Evolutionary conservation across 352 stramenopile genomes (phyloP).

Genomic region (Halophytophthora polymorphica): DNA sequence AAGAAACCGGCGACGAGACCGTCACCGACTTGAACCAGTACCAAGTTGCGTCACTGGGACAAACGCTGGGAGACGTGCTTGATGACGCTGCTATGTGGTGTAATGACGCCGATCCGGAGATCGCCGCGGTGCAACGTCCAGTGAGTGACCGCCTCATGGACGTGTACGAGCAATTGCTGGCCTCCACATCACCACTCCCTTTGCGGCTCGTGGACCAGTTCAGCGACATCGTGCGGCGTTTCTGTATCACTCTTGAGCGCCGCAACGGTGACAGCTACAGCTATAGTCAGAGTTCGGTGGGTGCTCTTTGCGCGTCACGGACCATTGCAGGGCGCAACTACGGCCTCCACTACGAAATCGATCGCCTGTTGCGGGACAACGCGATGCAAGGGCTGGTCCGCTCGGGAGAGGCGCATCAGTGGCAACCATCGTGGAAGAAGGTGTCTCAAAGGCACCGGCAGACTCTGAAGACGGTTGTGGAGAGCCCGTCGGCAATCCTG

Average conservation of each 20-base stretch:
- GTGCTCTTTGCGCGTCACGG: constrained; percentile 8
- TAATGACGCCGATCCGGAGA: neutral
- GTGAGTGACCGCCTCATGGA: constrained; percentile 12
- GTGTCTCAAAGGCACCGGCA: neutral
- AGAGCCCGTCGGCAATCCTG: constrained; percentile 6
- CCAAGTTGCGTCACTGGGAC: constrained; percentile 13
- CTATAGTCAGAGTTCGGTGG: neutral
- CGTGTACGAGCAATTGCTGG: constrained; percentile 10
- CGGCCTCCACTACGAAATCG: constrained; percentile 18
- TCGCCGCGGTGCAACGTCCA: constrained; percentile 5
- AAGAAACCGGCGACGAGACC: too few species aligned
- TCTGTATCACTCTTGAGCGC: constrained; percentile 13
- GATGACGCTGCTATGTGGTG: constrained; percentile 9
- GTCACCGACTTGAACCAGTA: constrained; percentile 7
- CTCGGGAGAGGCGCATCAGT: constrained; percentile 4
- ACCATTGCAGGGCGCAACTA: constrained; percentile 16
- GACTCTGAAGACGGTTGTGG: constrained; percentile 1
- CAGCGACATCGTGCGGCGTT: constrained; percentile 11
- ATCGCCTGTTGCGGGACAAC: constrained; percentile 5
- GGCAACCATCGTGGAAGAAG: constrained; percentile 9
- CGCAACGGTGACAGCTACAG: neutral
- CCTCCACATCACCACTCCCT: neutral
- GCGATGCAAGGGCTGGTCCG: neutral
- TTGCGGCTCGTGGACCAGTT: constrained; percentile 10
- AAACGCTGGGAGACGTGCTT: constrained; percentile 10